These are phyloP conservation scores for Cystoderma amianthinum DNA, from an alignment of 768 basidiomycete genomes.

Conservation along the genomic window DNA sequence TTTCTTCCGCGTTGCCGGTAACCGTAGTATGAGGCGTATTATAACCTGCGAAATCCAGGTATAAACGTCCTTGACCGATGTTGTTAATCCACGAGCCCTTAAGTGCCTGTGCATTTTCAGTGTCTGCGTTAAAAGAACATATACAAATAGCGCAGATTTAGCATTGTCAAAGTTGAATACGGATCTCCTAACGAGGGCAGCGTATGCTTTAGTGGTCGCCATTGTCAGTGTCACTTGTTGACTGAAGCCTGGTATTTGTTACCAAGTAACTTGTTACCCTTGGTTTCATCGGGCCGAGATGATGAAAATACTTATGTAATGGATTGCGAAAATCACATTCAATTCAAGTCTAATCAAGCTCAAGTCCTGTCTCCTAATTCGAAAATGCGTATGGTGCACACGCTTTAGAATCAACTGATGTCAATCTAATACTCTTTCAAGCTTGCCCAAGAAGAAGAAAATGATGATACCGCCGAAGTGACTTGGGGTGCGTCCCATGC, in stretches of 20 bases:
- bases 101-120: slow-evolving; percentile 56
- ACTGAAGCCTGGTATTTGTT: too few species aligned
- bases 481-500: slow-evolving; percentile 58
- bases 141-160: slow-evolving; percentile 53
- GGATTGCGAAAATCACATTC: too few species aligned
- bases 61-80: slow-evolving; percentile 46
- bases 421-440: slow-evolving; percentile 16
- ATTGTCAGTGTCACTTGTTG: too few species aligned
- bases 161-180: slow-evolving; percentile 31
- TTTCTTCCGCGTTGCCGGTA: slow-evolving; percentile 55
- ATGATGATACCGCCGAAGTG: slow-evolving; percentile 68
- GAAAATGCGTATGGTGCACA: slow-evolving; percentile 51
- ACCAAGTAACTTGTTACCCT: too few species aligned
- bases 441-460: slow-evolving; percentile 75
- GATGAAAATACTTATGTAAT: too few species aligned
- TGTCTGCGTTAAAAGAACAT: slow-evolving; percentile 44
- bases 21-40: slow-evolving; percentile 48
- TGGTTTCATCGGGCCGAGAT: too few species aligned
- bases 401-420: background rate
- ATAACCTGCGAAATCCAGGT: slow-evolving; percentile 45
- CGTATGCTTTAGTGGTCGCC: too few species aligned
- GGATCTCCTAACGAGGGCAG: background rate
- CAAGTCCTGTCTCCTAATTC: background rate
- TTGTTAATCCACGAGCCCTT: slow-evolving; percentile 50
- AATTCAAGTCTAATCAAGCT: too few species aligned